These are phyloP conservation scores for Amanita pseudoporphyria DNA, from an alignment of 768 basidiomycete species.

Conservation along the genomic window DNA sequence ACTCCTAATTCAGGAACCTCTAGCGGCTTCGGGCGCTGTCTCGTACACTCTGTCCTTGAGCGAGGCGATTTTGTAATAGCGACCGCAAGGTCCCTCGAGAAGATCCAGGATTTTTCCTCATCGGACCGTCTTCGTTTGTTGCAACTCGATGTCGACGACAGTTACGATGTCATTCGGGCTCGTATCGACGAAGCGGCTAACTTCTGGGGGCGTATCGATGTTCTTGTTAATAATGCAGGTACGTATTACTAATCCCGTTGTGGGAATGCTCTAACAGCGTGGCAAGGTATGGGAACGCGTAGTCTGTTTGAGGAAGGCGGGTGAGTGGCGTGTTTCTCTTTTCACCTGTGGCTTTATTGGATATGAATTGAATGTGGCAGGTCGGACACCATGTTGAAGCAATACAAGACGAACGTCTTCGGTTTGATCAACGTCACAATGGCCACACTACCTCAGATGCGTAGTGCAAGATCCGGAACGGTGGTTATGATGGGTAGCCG, in stretches of 20 bases:
- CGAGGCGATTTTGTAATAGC: slow-evolving; percentile 58
- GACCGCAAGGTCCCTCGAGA: slow-evolving; percentile 36
- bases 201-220: slow-evolving; percentile 46
- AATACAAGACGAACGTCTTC: slow-evolving; percentile 42
- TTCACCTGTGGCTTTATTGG: background rate
- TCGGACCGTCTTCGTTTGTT: slow-evolving; percentile 31
- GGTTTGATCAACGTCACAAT: slow-evolving; percentile 43
- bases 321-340: slow-evolving; percentile 21
- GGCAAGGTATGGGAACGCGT: slow-evolving; percentile 25
- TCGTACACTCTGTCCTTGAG: slow-evolving; percentile 33
- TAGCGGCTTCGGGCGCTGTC: slow-evolving; percentile 48
- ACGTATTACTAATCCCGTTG: slow-evolving; percentile 2
- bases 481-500: slow-evolving; percentile 45
- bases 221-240: slow-evolving; percentile 60
- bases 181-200: slow-evolving; percentile 32
- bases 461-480: slow-evolving; percentile 32
- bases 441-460: slow-evolving; percentile 42
- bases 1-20: slow-evolving; percentile 33
- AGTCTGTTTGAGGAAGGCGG: slow-evolving; percentile 49
- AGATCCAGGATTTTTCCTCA: slow-evolving; percentile 23
- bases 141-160: slow-evolving; percentile 42
- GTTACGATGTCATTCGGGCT: slow-evolving; percentile 28
- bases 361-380: background rate
- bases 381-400: slow-evolving; percentile 14
- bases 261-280: background rate